Base-by-base conservation (phyloP, 169 alveolate species). In the Plasmodium vinckei region DNA sequence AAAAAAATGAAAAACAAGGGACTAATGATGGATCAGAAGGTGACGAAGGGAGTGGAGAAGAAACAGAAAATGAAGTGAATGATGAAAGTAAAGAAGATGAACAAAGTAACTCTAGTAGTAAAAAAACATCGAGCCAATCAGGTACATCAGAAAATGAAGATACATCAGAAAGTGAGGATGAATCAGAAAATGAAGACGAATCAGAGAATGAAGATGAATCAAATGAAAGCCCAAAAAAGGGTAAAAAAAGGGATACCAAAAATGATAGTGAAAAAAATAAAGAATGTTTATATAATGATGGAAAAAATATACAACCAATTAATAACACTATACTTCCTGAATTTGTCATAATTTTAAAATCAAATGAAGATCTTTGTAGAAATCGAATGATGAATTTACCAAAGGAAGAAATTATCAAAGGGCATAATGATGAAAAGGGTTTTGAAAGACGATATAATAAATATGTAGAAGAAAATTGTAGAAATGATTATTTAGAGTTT, bases 381-480 rank as follows among this genome's bases (percentile, higher is more conserved):
- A 75, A 23, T 15, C 46, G 88, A 44, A 75, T 75, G 88, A 75
- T 75, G 88, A 63, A 75, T 17, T 57, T 75, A 3, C 60, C 88
- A 44, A 73, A 75, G 13, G 73, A 75, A 1, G 88, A 75, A 63
- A 57, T 75, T 2, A 63, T 75, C 3, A 75, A 63, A 57, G 88
- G 88, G n/a, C 88, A 75, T 51, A 75, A 75, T 68, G 88, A 75
- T 39, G 88, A 75, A 63, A 75, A 49, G 9, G 88, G 88, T n/a
- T 75, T 75, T 56, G 88, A 75, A 75, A 75, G 88, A 12, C 42
- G 88, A 15, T 27, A 61, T 56, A 75, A 75, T 47, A 75, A 75
- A 47, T 75, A 75, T 44, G 19, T 61, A 5, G 51, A 75, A 1
- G 88, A 75, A 25, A 75, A 75, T 67, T 60, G 88, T 19, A 42